Evolutionary conservation across 352 stramenopile species (phyloP).

Genomic region (Globisporangium echinulatum): DNA sequence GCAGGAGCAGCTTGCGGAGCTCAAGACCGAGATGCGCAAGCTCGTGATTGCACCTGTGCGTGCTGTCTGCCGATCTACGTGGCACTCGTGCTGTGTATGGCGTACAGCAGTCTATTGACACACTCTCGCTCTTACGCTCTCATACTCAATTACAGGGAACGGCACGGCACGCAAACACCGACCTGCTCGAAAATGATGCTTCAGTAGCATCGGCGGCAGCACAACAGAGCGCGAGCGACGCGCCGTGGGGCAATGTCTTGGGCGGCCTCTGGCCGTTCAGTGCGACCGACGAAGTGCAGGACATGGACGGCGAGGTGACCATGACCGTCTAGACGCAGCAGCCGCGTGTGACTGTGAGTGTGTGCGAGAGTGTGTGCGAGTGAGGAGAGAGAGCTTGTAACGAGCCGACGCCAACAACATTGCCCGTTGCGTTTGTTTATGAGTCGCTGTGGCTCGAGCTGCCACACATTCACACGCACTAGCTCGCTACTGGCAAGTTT

Average conservation of each 20-base stretch:
- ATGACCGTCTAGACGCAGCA: constrained; percentile 29
- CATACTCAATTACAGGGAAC: too few relatives aligned
- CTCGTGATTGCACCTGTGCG: constrained; percentile 12
- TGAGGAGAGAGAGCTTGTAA: too few relatives aligned
- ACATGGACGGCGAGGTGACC: constrained; percentile 65
- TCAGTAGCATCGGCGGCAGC: too few relatives aligned
- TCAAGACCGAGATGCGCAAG: constrained; percentile 66
- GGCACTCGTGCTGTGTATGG: too few relatives aligned
- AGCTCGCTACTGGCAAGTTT: constrained; percentile 1
- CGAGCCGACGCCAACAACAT: too few relatives aligned
- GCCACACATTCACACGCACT: background rate
- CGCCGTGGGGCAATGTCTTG: constrained; percentile 46
- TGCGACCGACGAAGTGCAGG: constrained; percentile 23
- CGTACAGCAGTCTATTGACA: too few relatives aligned
- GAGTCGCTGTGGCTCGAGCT: background rate
- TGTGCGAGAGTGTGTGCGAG: background rate
- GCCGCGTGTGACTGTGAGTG: background rate
- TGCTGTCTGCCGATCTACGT: background rate
- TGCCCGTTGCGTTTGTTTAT: too few relatives aligned
- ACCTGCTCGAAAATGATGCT: background rate
- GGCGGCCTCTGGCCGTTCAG: constrained; percentile 38
- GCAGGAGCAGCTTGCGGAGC: constrained; percentile 62
- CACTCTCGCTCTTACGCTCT: too few relatives aligned
- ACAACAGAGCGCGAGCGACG: constrained; percentile 3
- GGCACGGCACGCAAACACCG: background rate